These are phyloP conservation scores for Papiliotrema flavescens DNA, from an alignment of 1,284 basidiomycete species.

Conservation along the genomic window DNA sequence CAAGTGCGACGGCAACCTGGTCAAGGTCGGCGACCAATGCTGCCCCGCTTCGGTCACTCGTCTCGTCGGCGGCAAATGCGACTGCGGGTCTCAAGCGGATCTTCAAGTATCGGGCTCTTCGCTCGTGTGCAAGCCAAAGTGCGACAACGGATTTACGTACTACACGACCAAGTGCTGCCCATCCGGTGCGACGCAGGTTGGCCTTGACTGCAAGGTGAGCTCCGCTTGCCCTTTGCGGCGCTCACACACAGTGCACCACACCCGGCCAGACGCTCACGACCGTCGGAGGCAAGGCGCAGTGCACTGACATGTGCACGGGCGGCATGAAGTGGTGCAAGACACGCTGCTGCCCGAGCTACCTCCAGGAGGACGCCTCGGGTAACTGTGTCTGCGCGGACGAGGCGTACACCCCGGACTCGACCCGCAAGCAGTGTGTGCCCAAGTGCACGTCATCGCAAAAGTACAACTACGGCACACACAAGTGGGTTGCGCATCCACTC, in stretches of 20 bases:
- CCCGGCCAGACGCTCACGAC: not conserved
- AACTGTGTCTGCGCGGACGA: slow-evolving; percentile 15
- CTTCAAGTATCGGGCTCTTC: not conserved
- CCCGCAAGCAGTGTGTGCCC: slow-evolving; percentile 9
- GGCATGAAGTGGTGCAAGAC: slow-evolving; percentile 3
- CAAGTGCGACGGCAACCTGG: too few relatives aligned
- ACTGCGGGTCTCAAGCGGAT: not conserved
- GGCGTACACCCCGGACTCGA: slow-evolving; percentile 4
- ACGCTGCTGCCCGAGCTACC: slow-evolving; percentile 11
- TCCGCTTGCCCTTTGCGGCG: slow-evolving; percentile 1
- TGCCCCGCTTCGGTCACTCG: too few relatives aligned
- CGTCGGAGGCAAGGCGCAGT: not conserved
- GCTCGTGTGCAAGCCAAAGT: not conserved
- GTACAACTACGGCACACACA: slow-evolving; percentile 9
- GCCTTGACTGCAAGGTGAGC: slow-evolving; percentile 4
- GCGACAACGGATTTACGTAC: not conserved
- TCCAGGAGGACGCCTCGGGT: slow-evolving; percentile 6
- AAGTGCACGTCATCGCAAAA: slow-evolving; percentile 10
- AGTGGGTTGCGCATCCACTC: too few relatives aligned
- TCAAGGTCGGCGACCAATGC: too few relatives aligned
- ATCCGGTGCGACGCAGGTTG: slow-evolving; percentile 1
- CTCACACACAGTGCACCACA: not conserved
- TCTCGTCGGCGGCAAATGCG: not conserved
- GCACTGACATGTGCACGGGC: slow-evolving; percentile 5
- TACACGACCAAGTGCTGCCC: slow-evolving; percentile 2